Conservation (phyloP, 257 asterid species). For the Pogostemon cablin region DNA sequence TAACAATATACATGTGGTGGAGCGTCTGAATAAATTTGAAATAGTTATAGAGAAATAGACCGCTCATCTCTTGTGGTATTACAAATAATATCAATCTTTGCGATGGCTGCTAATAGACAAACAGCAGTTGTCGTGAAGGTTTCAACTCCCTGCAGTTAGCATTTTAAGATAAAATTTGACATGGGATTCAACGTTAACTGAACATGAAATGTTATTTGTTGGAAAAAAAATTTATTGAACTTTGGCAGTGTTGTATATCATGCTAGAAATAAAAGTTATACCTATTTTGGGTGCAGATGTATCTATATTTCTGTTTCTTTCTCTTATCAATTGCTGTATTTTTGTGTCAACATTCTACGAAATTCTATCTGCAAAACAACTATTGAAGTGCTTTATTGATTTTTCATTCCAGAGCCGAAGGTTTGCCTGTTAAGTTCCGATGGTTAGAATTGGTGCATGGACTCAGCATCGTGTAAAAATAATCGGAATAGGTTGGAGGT, state of each 20-base stretch:
- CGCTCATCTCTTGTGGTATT: conserved; percentile 8
- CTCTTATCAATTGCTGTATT: conserved; percentile 1
- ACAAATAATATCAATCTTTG: conserved; percentile 62
- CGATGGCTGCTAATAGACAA: conserved; percentile 74
- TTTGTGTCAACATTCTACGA: conserved; percentile 5
- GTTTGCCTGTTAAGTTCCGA: conserved; percentile 50
- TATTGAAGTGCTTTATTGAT: background rate
- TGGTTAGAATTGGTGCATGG: conserved; percentile 21
- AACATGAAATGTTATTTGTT: background rate
- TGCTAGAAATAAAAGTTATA: background rate
- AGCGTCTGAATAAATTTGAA: conserved; percentile 68
- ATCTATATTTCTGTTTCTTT: background rate
- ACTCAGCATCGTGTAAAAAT: conserved; percentile 7
- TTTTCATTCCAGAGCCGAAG: conserved; percentile 53
- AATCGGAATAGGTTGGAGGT: conserved; percentile 22
- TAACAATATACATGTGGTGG: conserved; percentile 81
- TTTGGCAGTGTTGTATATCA: background rate
- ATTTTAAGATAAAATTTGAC: too few relatives aligned
- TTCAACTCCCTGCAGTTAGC: too few relatives aligned
- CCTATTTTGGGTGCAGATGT: background rate
- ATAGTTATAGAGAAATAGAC: conserved; percentile 27
- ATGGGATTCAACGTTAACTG: too few relatives aligned
- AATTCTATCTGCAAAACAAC: conserved; percentile 9
- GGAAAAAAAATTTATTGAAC: background rate
- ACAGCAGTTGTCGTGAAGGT: conserved; percentile 48